Evolutionary conservation across 768 basidiomycete species (phyloP).

Genomic region (Amanita subjunquillea): DNA sequence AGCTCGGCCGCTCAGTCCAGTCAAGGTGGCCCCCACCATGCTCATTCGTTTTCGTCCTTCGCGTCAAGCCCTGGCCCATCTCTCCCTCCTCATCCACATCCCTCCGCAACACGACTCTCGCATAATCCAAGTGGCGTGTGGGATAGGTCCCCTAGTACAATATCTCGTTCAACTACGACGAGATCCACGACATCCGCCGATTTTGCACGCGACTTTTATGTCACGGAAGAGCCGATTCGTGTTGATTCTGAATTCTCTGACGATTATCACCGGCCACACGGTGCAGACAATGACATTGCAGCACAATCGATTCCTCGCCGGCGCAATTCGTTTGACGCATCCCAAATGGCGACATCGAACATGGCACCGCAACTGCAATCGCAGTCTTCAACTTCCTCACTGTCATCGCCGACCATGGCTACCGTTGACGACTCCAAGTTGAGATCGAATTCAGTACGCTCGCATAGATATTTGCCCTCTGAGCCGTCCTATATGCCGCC

Average conservation of each 20-base stretch:
- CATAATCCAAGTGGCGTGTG: neutral
- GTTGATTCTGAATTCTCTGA: neutral
- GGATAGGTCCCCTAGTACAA: neutral
- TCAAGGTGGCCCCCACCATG: neutral
- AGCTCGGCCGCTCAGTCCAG: neutral
- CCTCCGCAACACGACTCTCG: neutral
- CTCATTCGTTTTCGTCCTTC: neutral
- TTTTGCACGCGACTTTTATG: slow-evolving; percentile 54
- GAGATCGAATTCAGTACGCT: slow-evolving; percentile 26
- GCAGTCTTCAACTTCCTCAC: neutral
- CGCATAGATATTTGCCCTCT: neutral
- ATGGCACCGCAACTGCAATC: neutral
- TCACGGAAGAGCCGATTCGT: slow-evolving; percentile 15
- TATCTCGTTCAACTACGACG: neutral
- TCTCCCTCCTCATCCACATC: neutral
- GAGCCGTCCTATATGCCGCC: neutral
- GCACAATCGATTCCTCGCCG: too few species aligned
- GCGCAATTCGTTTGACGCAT: neutral
- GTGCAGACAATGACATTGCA: too few species aligned
- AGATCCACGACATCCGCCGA: slow-evolving; percentile 19
- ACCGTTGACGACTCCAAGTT: slow-evolving; percentile 44
- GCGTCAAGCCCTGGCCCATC: neutral
- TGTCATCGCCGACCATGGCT: neutral
- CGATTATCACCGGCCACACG: neutral
- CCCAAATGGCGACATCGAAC: too few species aligned